Evolutionary conservation across 1,139 yeast genomes (phyloP).

Genomic region (Citeromyces hawaiiensis): DNA sequence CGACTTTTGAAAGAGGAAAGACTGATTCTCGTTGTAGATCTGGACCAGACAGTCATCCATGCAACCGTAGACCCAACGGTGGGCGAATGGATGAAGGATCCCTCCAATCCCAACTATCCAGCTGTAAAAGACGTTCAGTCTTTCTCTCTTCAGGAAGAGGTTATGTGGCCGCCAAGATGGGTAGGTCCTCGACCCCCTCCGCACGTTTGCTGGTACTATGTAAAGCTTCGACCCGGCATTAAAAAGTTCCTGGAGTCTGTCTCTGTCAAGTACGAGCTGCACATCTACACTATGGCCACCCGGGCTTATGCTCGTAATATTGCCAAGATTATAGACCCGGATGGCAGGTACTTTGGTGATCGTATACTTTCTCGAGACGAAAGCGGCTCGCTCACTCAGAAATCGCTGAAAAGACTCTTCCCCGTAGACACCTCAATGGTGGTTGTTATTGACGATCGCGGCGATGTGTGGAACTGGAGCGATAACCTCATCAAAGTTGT

Average conservation of each 20-base stretch:
- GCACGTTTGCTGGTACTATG: constrained; percentile 74
- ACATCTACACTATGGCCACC: constrained; percentile 98
- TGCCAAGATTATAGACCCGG: constrained; percentile 86
- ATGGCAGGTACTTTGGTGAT: constrained; percentile 77
- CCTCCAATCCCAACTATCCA: constrained; percentile 70
- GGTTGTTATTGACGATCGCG: constrained; percentile 91
- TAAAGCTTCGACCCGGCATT: constrained; percentile 84
- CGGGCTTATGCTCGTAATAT: constrained; percentile 84
- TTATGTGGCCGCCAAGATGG: constrained; percentile 37
- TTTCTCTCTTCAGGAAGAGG: constrained; percentile 70
- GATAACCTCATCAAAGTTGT: constrained; percentile 82
- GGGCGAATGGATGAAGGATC: constrained; percentile 90
- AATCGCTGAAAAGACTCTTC: constrained; percentile 74
- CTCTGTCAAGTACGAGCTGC: constrained; percentile 67
- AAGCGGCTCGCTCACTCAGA: constrained; percentile 84
- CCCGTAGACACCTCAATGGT: constrained; percentile 98
- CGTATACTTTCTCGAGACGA: constrained; percentile 89
- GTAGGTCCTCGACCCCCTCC: constrained; percentile 40
- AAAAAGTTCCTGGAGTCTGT: constrained; percentile 54
- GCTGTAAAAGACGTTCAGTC: constrained; percentile 72
- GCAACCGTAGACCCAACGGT: constrained; percentile 98
- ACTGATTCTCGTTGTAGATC: constrained; percentile 83
- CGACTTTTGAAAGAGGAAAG: constrained; percentile 51
- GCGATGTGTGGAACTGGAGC: constrained; percentile 99
- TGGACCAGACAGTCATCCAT: constrained; percentile 95